A percentile compares a stretch with the other conserved stretches of the same genome.
These are phyloP conservation scores for Leucocoprinus sp. DNA, from an alignment of 768 basidiomycete genomes.

Conservation along the genomic window DNA sequence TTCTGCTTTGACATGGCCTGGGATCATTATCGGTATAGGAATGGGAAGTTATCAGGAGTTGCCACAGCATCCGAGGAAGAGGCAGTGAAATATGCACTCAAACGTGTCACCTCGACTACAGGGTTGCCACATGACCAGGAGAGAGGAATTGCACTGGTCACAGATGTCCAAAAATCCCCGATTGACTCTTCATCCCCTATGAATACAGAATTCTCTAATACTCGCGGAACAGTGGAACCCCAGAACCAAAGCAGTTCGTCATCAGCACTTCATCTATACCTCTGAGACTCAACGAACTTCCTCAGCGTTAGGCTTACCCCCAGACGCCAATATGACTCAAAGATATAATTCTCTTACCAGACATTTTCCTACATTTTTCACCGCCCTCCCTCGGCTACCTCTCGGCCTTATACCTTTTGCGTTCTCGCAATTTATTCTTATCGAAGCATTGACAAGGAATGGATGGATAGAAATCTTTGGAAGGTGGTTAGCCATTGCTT, in stretches of 20 bases:
- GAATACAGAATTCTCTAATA: neutral
- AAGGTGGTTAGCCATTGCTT: constrained; percentile 49
- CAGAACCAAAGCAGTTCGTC: constrained; percentile 3
- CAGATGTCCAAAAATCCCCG: too few relatives aligned
- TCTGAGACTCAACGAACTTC: constrained; percentile 1
- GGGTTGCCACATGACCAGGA: constrained; percentile 13
- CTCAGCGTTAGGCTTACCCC: neutral
- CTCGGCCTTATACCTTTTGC: constrained; percentile 84
- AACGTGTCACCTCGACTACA: constrained; percentile 21
- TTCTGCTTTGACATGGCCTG: constrained; percentile 57
- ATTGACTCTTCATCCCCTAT: neutral
- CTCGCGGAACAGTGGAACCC: constrained; percentile 5
- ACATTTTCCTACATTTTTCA: constrained; percentile 66
- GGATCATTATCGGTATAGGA: constrained; percentile 41
- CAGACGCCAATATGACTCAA: neutral
- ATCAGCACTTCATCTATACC: constrained; percentile 4
- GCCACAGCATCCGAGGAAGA: constrained; percentile 5
- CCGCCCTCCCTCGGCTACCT: constrained; percentile 61
- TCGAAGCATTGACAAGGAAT: constrained; percentile 70
- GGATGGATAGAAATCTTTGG: constrained; percentile 89
- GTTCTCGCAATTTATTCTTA: constrained; percentile 91
- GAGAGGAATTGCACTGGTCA: constrained; percentile 10
- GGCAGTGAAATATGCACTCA: constrained; percentile 19
- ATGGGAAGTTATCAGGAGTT: constrained; percentile 16
- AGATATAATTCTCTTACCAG: constrained; percentile 15